These are phyloP conservation scores for Kluyveromyces aestuarii DNA, from an alignment of 805 yeast genomes.

Conservation along the genomic window DNA sequence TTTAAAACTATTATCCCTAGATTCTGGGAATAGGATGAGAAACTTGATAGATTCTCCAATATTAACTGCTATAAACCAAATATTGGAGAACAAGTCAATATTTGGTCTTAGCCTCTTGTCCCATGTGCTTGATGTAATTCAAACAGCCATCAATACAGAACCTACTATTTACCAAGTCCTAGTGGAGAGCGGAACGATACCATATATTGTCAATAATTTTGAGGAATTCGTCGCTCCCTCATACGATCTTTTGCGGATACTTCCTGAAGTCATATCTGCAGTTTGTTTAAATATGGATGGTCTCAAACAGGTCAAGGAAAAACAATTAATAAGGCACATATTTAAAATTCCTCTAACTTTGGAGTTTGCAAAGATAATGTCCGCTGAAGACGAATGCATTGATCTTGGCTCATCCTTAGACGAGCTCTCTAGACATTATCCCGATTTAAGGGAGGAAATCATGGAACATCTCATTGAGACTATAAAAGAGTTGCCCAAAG, in stretches of 20 bases:
- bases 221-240: slow-evolving; percentile 47
- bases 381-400: slow-evolving; percentile 43
- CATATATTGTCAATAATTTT: slow-evolving; percentile 51
- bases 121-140: slow-evolving; percentile 52
- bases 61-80: slow-evolving; percentile 48
- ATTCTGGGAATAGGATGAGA: slow-evolving; percentile 75
- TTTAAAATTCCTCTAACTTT: slow-evolving; percentile 44
- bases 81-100: slow-evolving; percentile 44
- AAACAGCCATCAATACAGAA: slow-evolving; percentile 74
- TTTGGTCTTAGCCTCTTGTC: slow-evolving; percentile 65
- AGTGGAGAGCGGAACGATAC: slow-evolving; percentile 68
- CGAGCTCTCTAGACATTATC: slow-evolving; percentile 76
- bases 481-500: slow-evolving; percentile 39
- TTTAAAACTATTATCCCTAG: slow-evolving; percentile 54
- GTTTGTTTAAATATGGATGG: slow-evolving; percentile 73
- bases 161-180: slow-evolving; percentile 81
- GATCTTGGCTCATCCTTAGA: slow-evolving; percentile 63
- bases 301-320: slow-evolving; percentile 40
- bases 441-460: slow-evolving; percentile 55
- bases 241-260: slow-evolving; percentile 45
- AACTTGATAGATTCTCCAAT: slow-evolving; percentile 80
- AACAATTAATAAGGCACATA: slow-evolving; percentile 33
- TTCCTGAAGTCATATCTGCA: slow-evolving; percentile 77
- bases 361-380: slow-evolving; percentile 44
- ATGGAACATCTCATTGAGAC: slow-evolving; percentile 38